Conservation (phyloP, 129 eudicot species). For the Ambrosia trifida region DNA sequence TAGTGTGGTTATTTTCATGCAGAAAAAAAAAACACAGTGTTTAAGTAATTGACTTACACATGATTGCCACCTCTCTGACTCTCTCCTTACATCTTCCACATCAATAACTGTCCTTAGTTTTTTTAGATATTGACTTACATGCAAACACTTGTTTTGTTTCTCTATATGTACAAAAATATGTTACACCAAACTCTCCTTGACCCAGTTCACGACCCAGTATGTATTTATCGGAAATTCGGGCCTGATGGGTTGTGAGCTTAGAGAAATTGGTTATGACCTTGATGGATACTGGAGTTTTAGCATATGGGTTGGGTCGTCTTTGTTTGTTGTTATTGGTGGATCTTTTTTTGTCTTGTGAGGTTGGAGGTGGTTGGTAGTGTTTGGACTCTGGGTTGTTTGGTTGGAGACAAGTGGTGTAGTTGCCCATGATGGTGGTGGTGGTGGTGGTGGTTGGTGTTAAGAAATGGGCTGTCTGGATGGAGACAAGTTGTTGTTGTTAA, state of each 20-base stretch:
- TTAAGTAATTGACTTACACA: no score
- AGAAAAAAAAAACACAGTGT: no score
- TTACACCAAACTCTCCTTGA: conserved; percentile 90
- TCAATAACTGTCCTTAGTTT: conserved; percentile 84
- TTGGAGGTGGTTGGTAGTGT: conserved; percentile 33
- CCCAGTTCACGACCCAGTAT: conserved; percentile 85
- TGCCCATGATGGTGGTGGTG: conserved; percentile 59
- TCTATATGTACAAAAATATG: conserved; percentile 87
- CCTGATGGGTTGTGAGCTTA: conserved; percentile 46
- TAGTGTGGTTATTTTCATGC: no score
- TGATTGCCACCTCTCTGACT: conserved; percentile 89
- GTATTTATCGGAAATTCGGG: conserved; percentile 75
- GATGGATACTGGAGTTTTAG: conserved; percentile 62
- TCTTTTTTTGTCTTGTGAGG: conserved; percentile 30
- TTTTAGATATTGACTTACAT: conserved; percentile 84
- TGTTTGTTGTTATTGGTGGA: conserved; percentile 27
- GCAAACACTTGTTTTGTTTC: conserved; percentile 73
- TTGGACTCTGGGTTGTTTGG: conserved; percentile 41
- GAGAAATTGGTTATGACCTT: conserved; percentile 67
- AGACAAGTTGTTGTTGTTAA: no score
- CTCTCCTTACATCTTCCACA: conserved; percentile 91
- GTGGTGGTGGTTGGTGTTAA: conserved; percentile 19
- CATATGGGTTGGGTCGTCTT: conserved; percentile 60
- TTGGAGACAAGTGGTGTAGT: conserved; percentile 70
- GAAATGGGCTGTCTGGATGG: no score